These are phyloP conservation scores for Striga hermonthica DNA, from an alignment of 305 asterid species.

Conservation along the genomic window DNA sequence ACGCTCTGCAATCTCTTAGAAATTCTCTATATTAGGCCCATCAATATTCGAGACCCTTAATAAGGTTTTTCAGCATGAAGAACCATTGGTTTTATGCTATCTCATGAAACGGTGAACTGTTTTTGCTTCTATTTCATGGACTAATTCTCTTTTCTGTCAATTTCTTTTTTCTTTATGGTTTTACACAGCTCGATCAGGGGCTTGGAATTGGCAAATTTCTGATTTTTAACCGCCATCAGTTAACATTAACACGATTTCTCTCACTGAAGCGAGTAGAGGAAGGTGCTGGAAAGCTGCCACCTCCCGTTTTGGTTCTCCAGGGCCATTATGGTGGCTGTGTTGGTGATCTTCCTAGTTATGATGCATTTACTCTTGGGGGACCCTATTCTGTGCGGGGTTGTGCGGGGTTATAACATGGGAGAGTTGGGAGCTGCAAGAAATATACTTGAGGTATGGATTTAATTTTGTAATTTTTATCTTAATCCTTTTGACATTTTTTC, in stretches of 20 bases:
- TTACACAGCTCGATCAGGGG: constrained; percentile 91
- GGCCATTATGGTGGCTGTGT: constrained; percentile 99
- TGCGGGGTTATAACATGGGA: constrained; percentile 99
- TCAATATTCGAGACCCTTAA: constrained; percentile 1
- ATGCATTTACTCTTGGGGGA: constrained; percentile 92
- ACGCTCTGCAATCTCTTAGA: neutral
- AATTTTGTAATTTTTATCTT: neutral
- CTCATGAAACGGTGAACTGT: neutral
- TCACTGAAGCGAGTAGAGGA: constrained; percentile 83
- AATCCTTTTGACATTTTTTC: no score
- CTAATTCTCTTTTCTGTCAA: neutral
- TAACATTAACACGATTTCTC: constrained; percentile 74
- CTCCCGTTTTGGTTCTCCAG: constrained; percentile 92
- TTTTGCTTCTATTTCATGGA: constrained; percentile 3
- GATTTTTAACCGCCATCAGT: constrained; percentile 90
- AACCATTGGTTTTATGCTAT: neutral
- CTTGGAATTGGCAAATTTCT: constrained; percentile 85
- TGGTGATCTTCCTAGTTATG: constrained; percentile 97
- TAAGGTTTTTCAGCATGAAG: neutral
- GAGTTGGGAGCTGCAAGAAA: constrained; percentile 99
- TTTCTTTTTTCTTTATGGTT: neutral
- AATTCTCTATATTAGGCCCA: neutral
- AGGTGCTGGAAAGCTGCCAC: constrained; percentile 89
- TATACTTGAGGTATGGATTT: constrained; percentile 64
- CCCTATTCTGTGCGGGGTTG: constrained; percentile 96